Percentiles rank a stretch among this genome's conserved stretches.
phyloP scores from a whole-genome alignment of 768 basidiomycete species.

The Podaxis sp. region DNA sequence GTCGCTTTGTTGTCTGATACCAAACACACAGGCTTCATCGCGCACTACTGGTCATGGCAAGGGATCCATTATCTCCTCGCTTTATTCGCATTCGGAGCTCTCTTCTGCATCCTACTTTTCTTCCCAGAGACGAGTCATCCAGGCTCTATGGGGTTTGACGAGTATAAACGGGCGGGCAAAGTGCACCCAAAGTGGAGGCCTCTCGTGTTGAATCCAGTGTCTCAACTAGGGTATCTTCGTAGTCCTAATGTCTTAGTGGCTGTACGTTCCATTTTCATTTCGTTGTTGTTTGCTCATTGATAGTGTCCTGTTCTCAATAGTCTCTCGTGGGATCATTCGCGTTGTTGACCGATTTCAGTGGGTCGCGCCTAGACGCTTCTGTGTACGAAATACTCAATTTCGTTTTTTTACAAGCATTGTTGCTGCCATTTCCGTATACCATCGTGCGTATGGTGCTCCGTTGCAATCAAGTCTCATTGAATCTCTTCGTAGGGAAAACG shows the following conservation, averaged over 20 bases:
- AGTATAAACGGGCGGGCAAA: constrained; percentile 25
- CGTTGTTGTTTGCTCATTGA: background rate
- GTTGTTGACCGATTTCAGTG: constrained; percentile 39
- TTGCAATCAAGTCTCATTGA: background rate
- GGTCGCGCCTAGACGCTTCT: constrained; percentile 13
- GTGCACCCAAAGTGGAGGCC: constrained; percentile 23
- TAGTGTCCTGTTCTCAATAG: background rate
- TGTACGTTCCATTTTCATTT: constrained; percentile 38
- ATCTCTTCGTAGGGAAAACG: constrained; percentile 45
- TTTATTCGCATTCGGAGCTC: constrained; percentile 37
- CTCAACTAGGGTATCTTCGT: constrained; percentile 42
- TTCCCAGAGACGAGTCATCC: constrained; percentile 73
- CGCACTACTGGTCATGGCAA: constrained; percentile 64
- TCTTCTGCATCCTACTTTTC: constrained; percentile 40
- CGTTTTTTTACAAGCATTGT: constrained; percentile 34
- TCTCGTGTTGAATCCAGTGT: constrained; percentile 56
- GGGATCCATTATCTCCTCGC: constrained; percentile 51
- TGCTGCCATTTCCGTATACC: constrained; percentile 66
- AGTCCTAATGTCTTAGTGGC: constrained; percentile 55
- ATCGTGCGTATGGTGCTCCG: constrained; percentile 44
- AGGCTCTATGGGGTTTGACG: constrained; percentile 53
- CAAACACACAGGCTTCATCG: constrained; percentile 36
- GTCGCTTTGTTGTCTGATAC: background rate
- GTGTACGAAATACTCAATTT: background rate
- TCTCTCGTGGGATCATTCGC: constrained; percentile 25